A percentile compares a stretch with the other conserved stretches of the same genome.
Evolutionary conservation across 2,329 filamentous ascomycete species (phyloP).

Genomic region (Scedosporium minutisporum): DNA sequence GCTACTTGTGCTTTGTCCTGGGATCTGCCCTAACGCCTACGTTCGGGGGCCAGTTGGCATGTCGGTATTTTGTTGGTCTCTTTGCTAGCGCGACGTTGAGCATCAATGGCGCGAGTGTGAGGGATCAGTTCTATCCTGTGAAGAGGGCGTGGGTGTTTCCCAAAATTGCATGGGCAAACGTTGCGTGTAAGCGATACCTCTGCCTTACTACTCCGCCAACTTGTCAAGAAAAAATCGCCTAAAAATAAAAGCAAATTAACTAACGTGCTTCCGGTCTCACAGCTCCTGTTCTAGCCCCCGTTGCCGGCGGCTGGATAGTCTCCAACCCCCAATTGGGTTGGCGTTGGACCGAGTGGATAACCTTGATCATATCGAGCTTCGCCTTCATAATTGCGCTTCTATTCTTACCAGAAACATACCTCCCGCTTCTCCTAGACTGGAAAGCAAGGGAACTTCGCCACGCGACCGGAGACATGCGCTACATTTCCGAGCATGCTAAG

Average conservation of each 20-base stretch:
- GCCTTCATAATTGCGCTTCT: slow-evolving; percentile 25
- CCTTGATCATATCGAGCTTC: slow-evolving; percentile 23
- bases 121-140: slow-evolving; percentile 36
- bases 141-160: slow-evolving; percentile 41
- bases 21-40: slow-evolving; percentile 35
- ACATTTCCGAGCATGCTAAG: slow-evolving; percentile 33
- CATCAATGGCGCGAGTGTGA: slow-evolving; percentile 32
- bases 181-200: slow-evolving; percentile 17
- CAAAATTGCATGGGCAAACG: slow-evolving; percentile 35
- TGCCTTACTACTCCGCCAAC: too few relatives aligned
- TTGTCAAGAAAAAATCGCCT: not conserved
- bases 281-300: slow-evolving; percentile 30
- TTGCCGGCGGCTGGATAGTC: slow-evolving; percentile 34
- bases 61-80: slow-evolving; percentile 38
- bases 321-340: slow-evolving; percentile 25
- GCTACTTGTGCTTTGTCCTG: slow-evolving; percentile 39
- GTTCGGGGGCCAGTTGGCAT: slow-evolving; percentile 34
- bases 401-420: slow-evolving; percentile 40
- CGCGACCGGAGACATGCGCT: slow-evolving; percentile 33
- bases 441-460: slow-evolving; percentile 29
- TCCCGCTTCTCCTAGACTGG: slow-evolving; percentile 33
- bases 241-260: not conserved
- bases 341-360: slow-evolving; percentile 37
- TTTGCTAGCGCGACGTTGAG: slow-evolving; percentile 25
- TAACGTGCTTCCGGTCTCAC: slow-evolving; percentile 12